phyloP scores from a whole-genome alignment of 2,329 filamentous ascomycete genomes.

The Colletotrichum godetiae region DNA sequence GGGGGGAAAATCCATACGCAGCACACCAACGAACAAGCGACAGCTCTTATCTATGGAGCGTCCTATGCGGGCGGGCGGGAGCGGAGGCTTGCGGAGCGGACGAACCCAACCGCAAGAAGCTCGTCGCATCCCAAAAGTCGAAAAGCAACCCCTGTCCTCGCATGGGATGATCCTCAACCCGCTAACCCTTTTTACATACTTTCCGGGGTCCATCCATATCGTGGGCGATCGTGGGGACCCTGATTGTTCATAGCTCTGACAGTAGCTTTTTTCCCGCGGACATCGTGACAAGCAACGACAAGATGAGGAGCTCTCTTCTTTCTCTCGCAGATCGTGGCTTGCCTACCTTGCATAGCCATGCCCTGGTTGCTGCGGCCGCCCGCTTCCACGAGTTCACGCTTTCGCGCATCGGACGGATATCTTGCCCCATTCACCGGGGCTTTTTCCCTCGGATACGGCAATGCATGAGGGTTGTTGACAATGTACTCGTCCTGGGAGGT shows the following conservation, averaged over 20 bases:
- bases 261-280: neutral
- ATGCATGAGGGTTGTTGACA: neutral
- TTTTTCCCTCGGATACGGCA: neutral
- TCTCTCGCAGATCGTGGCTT: neutral
- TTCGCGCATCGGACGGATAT: neutral
- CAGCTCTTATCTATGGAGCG: constrained; percentile 31
- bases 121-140: neutral
- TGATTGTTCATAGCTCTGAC: constrained; percentile 15
- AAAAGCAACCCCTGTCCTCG: neutral
- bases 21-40: neutral
- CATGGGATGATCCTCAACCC: constrained; percentile 18
- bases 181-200: constrained; percentile 21
- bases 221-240: constrained; percentile 25
- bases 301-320: neutral
- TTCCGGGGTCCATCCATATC: constrained; percentile 25
- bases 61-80: neutral
- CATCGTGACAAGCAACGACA: too few species aligned
- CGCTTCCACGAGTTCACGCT: neutral
- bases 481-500: neutral
- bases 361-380: neutral
- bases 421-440: neutral
- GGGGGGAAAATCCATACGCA: too few species aligned
- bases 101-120: constrained; percentile 24
- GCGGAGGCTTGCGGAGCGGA: constrained; percentile 19
- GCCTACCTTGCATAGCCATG: neutral